Evolutionary conservation across 2,329 filamentous ascomycete species (phyloP).

Genomic region (Hypoxylon sp.): DNA sequence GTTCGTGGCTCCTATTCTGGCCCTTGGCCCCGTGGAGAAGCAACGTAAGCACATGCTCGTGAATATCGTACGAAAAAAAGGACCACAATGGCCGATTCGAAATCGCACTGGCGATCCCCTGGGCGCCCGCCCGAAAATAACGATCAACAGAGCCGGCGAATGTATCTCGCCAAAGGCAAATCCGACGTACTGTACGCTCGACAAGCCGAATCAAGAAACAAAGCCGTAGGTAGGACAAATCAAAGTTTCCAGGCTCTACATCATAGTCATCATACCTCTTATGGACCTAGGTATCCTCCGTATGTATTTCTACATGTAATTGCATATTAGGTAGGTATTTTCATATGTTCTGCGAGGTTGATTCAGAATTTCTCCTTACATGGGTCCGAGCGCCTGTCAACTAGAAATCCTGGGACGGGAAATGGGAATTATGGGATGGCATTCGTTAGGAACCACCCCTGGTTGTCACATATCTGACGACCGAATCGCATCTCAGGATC

Average conservation of each 20-base stretch:
- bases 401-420: slow-evolving; percentile 37
- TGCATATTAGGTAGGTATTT: slow-evolving; percentile 10
- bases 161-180: slow-evolving; percentile 9
- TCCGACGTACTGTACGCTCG: slow-evolving; percentile 13
- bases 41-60: slow-evolving; percentile 40
- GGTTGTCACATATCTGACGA: slow-evolving; percentile 48
- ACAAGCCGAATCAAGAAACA: slow-evolving; percentile 26
- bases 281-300: no score
- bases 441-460: slow-evolving; percentile 36
- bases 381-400: slow-evolving; percentile 44
- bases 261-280: background rate
- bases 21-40: slow-evolving; percentile 43
- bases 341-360: slow-evolving; percentile 10
- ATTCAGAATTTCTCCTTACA: slow-evolving; percentile 25
- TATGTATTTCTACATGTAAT: no score
- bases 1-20: slow-evolving; percentile 34
- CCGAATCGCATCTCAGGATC: slow-evolving; percentile 50
- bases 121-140: slow-evolving; percentile 24
- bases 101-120: slow-evolving; percentile 33
- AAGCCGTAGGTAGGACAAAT: slow-evolving; percentile 17
- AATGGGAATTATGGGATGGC: slow-evolving; percentile 42
- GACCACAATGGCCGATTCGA: slow-evolving; percentile 35
- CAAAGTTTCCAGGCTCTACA: slow-evolving; percentile 5
- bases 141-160: slow-evolving; percentile 35
- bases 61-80: slow-evolving; percentile 39